Percentiles rank a stretch among this genome's conserved stretches.
Conservation (phyloP, 2,329 filamentous ascomycete genomes). For the Hymenoscyphus occultus region DNA sequence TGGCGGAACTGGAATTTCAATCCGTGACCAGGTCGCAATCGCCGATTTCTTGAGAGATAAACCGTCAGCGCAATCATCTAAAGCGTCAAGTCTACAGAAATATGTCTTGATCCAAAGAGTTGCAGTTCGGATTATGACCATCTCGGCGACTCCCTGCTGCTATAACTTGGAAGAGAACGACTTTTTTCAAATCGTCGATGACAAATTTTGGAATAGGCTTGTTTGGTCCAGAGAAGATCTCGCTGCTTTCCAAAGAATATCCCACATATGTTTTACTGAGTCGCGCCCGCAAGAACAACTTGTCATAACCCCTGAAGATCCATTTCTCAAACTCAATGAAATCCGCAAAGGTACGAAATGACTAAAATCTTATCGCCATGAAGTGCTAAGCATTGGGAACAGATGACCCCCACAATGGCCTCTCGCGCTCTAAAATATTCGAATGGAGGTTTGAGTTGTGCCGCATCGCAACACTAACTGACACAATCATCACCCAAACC, state of each 20-base stretch:
- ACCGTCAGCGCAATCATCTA: too few species aligned
- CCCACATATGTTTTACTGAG: background rate
- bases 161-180: too few species aligned
- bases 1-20: too few species aligned
- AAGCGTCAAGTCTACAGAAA: too few species aligned
- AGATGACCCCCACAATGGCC: background rate
- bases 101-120: too few species aligned
- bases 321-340: background rate
- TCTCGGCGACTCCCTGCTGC: too few species aligned
- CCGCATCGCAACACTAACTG: background rate
- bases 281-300: background rate
- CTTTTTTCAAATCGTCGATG: too few species aligned
- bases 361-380: background rate
- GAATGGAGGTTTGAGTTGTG: background rate
- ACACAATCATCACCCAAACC: background rate
- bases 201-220: too few species aligned
- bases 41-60: too few species aligned
- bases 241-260: background rate
- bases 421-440: background rate
- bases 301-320: background rate
- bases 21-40: too few species aligned
- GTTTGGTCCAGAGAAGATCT: background rate
- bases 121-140: too few species aligned
- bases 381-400: background rate
- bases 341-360: background rate